Base-by-base conservation (phyloP, 164 flowering plant species). In the Berberis vulgaris region DNA sequence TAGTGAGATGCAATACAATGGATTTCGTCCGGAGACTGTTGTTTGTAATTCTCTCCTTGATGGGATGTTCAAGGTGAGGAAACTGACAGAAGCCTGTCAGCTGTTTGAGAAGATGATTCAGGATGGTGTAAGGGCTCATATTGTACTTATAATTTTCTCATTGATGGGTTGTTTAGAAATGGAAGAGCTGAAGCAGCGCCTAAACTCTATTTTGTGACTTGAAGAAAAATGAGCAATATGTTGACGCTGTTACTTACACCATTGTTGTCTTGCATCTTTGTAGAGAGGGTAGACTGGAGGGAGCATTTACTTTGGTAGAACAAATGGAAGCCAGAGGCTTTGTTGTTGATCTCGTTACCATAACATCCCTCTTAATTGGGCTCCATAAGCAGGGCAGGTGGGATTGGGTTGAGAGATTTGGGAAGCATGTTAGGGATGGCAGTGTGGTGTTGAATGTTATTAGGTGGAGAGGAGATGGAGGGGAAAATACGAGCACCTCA, bases 291-390 rank as follows among this genome's bases (percentile, higher is more conserved):
- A 76, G 64, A 67, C 70, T 91, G 39, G 89, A 83, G 67, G 86
- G 77, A 65, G 93, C 96, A 9, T 67, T 91, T 6, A 65, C 68
- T 8, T 65, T 91, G 73, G 91, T 83, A 56, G 90, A 89, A 60
- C 97, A 95, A 73, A 95, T 95, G 97, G 94, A 87, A 71, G 77
- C 67, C 6, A 80, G 94, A 73, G 96, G 96, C 5, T 85, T 87
- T 70, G 81, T 71, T 57, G 96, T 95, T 49, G 97, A 89, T 79
- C 71, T 95, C 41, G 85, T 91, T 53, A 91, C 97, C 0, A 60
- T 91, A 13, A 83, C 96, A 26, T 77, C 91, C 1, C 79, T 95
- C 53, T 69, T 95, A 75, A 82, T 87, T 54, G 86, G 74, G 54
- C 67, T 95, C 60, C 84, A 87, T 73, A 83, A 80, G 69, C 83